Conservation (phyloP, 2,329 filamentous ascomycete species). For the Colletotrichum sp. region DNA sequence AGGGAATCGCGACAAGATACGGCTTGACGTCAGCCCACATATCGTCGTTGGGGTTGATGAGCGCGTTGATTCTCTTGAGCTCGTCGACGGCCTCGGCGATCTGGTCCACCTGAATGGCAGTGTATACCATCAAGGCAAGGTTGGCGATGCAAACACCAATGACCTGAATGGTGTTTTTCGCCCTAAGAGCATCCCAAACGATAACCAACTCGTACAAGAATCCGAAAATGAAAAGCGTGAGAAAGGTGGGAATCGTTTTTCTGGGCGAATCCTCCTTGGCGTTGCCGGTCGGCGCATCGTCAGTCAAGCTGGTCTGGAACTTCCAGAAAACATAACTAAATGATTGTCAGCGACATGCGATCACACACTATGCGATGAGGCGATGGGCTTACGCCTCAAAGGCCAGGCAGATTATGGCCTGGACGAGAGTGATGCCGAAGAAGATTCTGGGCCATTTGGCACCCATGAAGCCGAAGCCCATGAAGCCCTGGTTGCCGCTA, state of each 20-base stretch:
- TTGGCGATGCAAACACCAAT: conserved; percentile 96
- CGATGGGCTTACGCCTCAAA: conserved; percentile 78
- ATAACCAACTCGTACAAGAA: conserved; percentile 91
- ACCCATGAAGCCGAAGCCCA: conserved; percentile 73
- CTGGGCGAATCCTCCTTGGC: conserved; percentile 55
- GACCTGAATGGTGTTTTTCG: conserved; percentile 98
- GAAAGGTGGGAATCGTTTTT: conserved; percentile 88
- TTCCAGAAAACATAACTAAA: conserved; percentile 85
- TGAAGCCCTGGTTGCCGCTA: conserved; percentile 21
- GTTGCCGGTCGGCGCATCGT: conserved; percentile 34
- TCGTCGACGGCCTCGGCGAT: conserved; percentile 74
- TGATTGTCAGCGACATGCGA: background rate
- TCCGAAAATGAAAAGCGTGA: conserved; percentile 96
- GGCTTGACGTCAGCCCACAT: conserved; percentile 76
- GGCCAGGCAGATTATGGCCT: conserved; percentile 80
- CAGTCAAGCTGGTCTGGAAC: conserved; percentile 71
- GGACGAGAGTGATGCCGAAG: conserved; percentile 73
- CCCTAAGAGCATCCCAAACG: conserved; percentile 89
- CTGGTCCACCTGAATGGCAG: conserved; percentile 90
- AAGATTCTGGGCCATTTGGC: conserved; percentile 91
- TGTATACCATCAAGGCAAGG: conserved; percentile 88
- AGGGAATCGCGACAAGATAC: conserved; percentile 84
- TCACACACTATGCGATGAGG: background rate
- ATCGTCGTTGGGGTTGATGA: conserved; percentile 31
- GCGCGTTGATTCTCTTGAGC: conserved; percentile 49